These are phyloP conservation scores for Heritiera littoralis DNA, from an alignment of 345 rosid species.

Conservation along the genomic window DNA sequence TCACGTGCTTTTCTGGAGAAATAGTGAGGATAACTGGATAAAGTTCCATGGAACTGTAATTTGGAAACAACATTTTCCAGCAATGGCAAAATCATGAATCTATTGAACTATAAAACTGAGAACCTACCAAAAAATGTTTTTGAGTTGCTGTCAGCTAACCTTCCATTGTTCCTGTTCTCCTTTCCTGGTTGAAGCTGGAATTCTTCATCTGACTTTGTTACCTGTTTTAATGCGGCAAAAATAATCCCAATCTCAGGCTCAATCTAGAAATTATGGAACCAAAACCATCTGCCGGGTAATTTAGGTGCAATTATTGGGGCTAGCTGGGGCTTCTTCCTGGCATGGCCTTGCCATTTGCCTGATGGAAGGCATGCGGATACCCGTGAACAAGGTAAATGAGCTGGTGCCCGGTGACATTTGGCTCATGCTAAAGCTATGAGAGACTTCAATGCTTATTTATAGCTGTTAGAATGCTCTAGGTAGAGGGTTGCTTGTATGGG, in stretches of 20 bases:
- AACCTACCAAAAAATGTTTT: neutral
- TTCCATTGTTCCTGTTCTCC: neutral
- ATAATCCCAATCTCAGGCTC: neutral
- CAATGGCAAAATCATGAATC: neutral
- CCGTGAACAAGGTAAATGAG: neutral
- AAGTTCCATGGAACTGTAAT: neutral
- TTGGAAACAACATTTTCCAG: neutral
- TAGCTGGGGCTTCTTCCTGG: neutral
- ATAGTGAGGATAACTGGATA: neutral
- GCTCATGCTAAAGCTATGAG: constrained; percentile 1
- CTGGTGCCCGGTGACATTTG: neutral
- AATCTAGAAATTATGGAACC: neutral
- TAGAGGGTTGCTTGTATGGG: neutral
- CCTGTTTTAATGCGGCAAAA: neutral
- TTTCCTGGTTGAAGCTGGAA: constrained; percentile 7
- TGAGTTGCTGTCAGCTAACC: neutral
- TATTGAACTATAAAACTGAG: neutral
- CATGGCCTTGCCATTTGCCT: neutral
- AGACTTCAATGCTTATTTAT: neutral
- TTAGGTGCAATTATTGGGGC: neutral
- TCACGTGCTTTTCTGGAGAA: constrained; percentile 18
- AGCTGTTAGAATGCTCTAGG: neutral
- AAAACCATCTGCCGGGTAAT: neutral
- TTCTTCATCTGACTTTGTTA: neutral
- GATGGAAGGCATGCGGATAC: neutral